phyloP scores from a whole-genome alignment of 345 rosid species.

The Aethionema arabicum region DNA sequence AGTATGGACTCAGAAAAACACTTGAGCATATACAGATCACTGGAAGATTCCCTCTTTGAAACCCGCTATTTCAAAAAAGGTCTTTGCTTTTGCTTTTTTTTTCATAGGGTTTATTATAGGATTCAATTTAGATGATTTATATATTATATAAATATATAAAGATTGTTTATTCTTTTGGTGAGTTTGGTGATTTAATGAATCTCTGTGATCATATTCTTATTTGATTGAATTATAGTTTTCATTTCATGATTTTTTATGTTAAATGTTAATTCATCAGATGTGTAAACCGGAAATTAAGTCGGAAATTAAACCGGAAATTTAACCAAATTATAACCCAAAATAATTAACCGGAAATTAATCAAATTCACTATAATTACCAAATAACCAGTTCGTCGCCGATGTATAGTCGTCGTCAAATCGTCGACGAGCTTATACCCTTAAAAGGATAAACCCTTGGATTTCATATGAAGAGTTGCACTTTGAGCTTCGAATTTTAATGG shows the following conservation, averaged over 20 bases:
- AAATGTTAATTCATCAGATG: neutral
- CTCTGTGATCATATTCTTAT: constrained; percentile 14
- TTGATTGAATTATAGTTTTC: constrained; percentile 8
- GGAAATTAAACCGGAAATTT: no score
- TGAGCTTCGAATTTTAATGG: constrained; percentile 16
- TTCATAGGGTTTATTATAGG: constrained; percentile 25
- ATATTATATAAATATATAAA: neutral
- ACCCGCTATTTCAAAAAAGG: neutral
- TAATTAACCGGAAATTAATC: no score
- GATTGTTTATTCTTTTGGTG: constrained; percentile 30
- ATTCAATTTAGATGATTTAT: constrained; percentile 25
- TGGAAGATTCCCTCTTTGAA: constrained; percentile 73
- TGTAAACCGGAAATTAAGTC: no score
- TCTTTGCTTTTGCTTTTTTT: constrained; percentile 20
- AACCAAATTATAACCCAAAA: no score
- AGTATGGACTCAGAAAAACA: constrained; percentile 65
- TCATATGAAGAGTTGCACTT: neutral
- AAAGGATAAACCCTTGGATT: constrained; percentile 3
- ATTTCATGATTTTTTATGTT: constrained; percentile 21
- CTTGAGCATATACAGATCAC: constrained; percentile 82
- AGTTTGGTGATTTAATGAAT: constrained; percentile 10
- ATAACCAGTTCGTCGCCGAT: constrained; percentile 10
- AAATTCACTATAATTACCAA: no score
- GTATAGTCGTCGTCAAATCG: constrained; percentile 17
- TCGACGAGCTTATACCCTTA: constrained; percentile 8